Conservation (phyloP, 1,284 basidiomycete genomes). For the Leccinum brunneo-olivaceum region DNA sequence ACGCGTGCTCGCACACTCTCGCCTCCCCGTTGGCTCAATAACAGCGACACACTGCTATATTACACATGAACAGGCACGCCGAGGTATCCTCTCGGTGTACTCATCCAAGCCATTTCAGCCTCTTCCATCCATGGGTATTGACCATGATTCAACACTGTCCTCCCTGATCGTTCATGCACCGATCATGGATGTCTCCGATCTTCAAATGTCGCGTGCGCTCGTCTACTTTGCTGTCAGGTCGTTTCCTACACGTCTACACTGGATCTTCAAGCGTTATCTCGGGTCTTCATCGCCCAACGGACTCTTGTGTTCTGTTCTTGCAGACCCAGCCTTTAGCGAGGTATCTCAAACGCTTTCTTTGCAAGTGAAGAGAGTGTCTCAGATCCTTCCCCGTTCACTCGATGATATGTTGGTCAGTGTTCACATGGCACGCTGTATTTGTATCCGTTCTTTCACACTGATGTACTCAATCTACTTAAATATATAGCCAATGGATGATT, state of each 20-base stretch:
- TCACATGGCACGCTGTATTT: constrained; percentile 12
- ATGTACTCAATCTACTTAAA: constrained; percentile 29
- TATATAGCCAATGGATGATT: constrained; percentile 37
- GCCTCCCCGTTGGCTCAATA: constrained; percentile 36
- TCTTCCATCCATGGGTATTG: constrained; percentile 32
- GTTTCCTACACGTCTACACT: constrained; percentile 30
- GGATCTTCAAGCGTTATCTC: constrained; percentile 33
- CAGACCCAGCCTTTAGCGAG: constrained; percentile 14
- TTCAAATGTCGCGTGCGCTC: constrained; percentile 23
- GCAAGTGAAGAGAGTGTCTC: constrained; percentile 13
- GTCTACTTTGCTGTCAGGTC: constrained; percentile 40
- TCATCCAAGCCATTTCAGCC: not conserved
- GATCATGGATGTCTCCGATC: constrained; percentile 18
- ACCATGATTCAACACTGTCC: constrained; percentile 45
- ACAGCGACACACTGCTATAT: constrained; percentile 9
- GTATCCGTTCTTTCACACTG: constrained; percentile 9
- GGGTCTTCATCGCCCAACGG: constrained; percentile 12
- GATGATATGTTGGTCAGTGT: constrained; percentile 26
- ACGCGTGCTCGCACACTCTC: constrained; percentile 42
- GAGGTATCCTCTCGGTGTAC: constrained; percentile 17
- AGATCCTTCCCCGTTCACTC: constrained; percentile 4
- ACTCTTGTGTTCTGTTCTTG: constrained; percentile 18
- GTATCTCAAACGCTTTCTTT: constrained; percentile 12
- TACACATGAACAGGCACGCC: constrained; percentile 26
- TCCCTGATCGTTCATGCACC: constrained; percentile 36